Conservation (phyloP, 257 asterid genomes). For the Solanum chiquidenum region DNA sequence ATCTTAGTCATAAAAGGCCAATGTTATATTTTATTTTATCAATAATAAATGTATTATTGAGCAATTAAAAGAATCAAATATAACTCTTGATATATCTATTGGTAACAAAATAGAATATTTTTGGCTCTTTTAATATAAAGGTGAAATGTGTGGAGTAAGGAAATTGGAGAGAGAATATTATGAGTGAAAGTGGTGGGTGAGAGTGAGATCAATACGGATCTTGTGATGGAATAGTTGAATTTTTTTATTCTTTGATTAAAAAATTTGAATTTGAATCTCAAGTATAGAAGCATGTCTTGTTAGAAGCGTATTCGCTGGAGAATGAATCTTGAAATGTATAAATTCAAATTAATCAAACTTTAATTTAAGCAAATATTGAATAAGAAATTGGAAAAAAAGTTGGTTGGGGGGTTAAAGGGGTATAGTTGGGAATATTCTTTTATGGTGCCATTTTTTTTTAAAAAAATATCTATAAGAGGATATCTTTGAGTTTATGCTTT, state of each 20-base stretch:
- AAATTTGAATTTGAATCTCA: fast-evolving
- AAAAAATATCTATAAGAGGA: conserved; percentile 11
- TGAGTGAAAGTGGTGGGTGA: conserved; percentile 1
- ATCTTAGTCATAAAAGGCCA: neutral
- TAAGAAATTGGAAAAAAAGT: neutral
- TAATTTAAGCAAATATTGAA: neutral
- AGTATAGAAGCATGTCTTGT: neutral
- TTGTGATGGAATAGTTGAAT: neutral
- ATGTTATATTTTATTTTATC: neutral
- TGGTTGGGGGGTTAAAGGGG: neutral
- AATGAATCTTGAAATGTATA: neutral
- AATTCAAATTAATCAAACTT: neutral
- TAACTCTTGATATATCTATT: neutral
- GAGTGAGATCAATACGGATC: neutral
- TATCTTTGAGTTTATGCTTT: conserved; percentile 46
- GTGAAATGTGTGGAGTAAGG: neutral
- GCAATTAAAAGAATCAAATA: neutral
- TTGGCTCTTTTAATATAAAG: neutral
- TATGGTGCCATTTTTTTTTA: neutral
- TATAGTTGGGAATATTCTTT: conserved; percentile 58
- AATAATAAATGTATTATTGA: neutral
- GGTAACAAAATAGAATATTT: neutral
- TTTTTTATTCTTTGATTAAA: neutral
- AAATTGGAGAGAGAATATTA: conserved; percentile 18
- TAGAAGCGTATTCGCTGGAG: neutral